A percentile compares a stretch with the other conserved stretches of the same genome.
phyloP scores from a whole-genome alignment of 2,329 filamentous ascomycete genomes.

The Penicillium sp. region DNA sequence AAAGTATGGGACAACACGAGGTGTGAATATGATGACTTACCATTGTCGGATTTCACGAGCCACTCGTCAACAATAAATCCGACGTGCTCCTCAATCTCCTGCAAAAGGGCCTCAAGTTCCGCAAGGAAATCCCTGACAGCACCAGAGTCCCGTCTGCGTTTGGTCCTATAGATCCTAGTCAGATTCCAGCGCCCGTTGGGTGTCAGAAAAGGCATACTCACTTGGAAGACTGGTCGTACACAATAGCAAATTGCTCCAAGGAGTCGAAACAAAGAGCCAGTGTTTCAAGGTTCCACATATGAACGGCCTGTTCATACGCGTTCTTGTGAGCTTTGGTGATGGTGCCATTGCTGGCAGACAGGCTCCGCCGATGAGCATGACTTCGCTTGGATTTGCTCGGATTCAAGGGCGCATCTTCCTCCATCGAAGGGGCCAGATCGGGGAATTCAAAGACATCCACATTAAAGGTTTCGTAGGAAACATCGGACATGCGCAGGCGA shows the following conservation, averaged over 20 bases:
- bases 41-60: conserved; percentile 59
- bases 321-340: conserved; percentile 1
- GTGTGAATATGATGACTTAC: conserved; percentile 47
- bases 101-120: conserved; percentile 58
- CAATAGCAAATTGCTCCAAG: conserved; percentile 66
- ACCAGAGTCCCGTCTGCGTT: conserved; percentile 38
- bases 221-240: conserved; percentile 51
- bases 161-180: conserved; percentile 25
- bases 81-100: conserved; percentile 59
- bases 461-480: conserved; percentile 45
- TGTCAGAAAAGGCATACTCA: conserved; percentile 26
- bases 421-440: conserved; percentile 26
- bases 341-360: conserved; percentile 28
- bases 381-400: conserved; percentile 35
- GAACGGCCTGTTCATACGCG: conserved; percentile 55
- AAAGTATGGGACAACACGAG: not conserved
- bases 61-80: conserved; percentile 64
- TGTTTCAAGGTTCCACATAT: conserved; percentile 69
- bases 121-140: conserved; percentile 55
- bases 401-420: conserved; percentile 33
- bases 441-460: conserved; percentile 39
- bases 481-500: conserved; percentile 53
- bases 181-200: conserved; percentile 8
- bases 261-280: conserved; percentile 67
- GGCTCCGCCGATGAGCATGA: conserved; percentile 32